Conservation (phyloP, 148 eudicot genomes). For the Euryodendron excelsum region DNA sequence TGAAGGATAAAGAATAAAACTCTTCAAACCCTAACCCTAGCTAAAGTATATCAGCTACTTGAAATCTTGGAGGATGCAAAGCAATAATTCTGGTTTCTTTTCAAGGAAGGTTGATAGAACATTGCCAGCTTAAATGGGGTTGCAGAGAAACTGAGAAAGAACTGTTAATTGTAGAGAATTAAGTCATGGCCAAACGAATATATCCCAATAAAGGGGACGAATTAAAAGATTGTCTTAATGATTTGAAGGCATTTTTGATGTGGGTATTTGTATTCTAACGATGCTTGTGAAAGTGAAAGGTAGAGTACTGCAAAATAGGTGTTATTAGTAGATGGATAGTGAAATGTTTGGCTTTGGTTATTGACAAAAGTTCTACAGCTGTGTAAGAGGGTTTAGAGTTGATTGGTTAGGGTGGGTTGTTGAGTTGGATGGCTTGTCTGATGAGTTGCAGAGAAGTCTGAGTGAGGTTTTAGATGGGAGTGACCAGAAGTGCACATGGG, state of each 20-base stretch:
- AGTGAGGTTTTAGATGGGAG: not conserved
- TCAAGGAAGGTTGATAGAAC: not conserved
- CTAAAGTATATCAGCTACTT: not conserved
- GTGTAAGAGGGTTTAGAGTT: constrained; percentile 13
- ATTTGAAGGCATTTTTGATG: not conserved
- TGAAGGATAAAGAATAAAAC: constrained; percentile 13
- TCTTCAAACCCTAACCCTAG: constrained; percentile 23
- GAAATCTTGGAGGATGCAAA: not conserved
- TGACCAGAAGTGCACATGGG: constrained; percentile 31
- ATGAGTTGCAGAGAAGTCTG: constrained; percentile 21
- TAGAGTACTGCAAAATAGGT: not conserved
- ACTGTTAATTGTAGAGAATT: not conserved
- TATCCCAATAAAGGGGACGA: not conserved
- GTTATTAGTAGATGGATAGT: not conserved
- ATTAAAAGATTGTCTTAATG: constrained; percentile 2
- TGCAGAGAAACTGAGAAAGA: constrained; percentile 5
- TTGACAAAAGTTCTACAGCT: constrained; percentile 6
- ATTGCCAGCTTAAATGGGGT: not conserved
- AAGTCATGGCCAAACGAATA: not conserved
- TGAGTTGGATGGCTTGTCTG: constrained; percentile 18
- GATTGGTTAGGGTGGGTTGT: constrained; percentile 19
- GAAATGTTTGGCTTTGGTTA: constrained; percentile 23
- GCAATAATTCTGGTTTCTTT: not conserved
- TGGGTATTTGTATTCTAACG: constrained; percentile 6
- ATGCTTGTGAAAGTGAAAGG: constrained; percentile 6